A percentile compares a stretch with the other conserved stretches of the same genome.
Evolutionary conservation across 2,329 filamentous ascomycete species (phyloP).

Genomic region (Ascochyta koolunga): DNA sequence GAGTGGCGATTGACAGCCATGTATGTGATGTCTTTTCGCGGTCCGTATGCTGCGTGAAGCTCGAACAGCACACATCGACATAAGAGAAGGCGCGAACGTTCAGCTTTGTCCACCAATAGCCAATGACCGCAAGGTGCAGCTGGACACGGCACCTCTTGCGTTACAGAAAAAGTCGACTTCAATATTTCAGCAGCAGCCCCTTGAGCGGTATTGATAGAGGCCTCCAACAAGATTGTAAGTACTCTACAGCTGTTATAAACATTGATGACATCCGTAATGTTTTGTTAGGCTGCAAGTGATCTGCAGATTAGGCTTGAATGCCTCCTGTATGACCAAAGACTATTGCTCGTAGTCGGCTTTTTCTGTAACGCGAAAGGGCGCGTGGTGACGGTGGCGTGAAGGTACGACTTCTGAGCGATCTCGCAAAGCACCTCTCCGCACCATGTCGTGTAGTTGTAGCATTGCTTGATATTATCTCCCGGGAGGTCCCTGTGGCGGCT

Average conservation of each 20-base stretch:
- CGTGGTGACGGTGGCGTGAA: neutral
- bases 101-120: too few relatives aligned
- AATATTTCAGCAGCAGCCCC: too few relatives aligned
- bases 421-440: too few relatives aligned
- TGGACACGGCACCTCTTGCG: neutral
- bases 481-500: conserved; percentile 28
- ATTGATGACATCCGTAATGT: too few relatives aligned
- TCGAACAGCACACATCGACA: neutral
- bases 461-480: conserved; percentile 12
- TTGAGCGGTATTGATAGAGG: too few relatives aligned
- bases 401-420: neutral
- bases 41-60: neutral
- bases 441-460: neutral
- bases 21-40: neutral
- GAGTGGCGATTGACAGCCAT: neutral
- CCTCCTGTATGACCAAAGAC: too few relatives aligned
- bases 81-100: neutral
- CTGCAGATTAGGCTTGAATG: too few relatives aligned
- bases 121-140: neutral
- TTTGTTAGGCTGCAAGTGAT: too few relatives aligned
- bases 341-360: too few relatives aligned
- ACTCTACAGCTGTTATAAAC: too few relatives aligned
- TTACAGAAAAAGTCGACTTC: too few relatives aligned
- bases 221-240: too few relatives aligned
- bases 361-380: neutral